Base-by-base conservation (phyloP, 495 filamentous ascomycete species). In the Penicilliopsis zonata region DNA sequence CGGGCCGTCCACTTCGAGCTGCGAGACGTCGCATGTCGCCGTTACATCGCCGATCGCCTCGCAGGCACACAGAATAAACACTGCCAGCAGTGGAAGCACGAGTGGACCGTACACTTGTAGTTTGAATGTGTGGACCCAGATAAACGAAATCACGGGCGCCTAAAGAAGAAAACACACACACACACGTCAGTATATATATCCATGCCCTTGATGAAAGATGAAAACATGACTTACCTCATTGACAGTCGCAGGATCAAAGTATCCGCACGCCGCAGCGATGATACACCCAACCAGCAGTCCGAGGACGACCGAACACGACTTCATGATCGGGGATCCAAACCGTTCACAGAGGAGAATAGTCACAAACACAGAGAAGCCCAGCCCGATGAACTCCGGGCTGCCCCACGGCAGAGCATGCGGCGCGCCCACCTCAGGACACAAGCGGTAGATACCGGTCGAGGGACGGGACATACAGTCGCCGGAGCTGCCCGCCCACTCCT, bases 71-170 rank as follows among this genome's bases (percentile, higher is more conserved):
- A 94, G 80, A 34, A 94, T 76, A 50, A 86, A 94, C 3, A 95
- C 77, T 4, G 80, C 78, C 1, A 88, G 59, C 20, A 92, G 49
- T 1, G 87, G 87, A 1, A 94, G 60, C 9, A 94, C 82, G 7
- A 94, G 67, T 0, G 87, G 87, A 0, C 74, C 80, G 47, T 95
- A 94, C 30, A 94, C 64, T 18, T 58, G 62, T 1, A 95, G 62
- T 23, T 74, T 74, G 65, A 94, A 95, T 0, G 83, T 95, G 27
- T 83, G 66, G 18, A 88, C 81, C 87, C 86, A 95, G 52, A 93
- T 74, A 57, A 95, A 94, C 18, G 79, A 84, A 0, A 59, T 83
- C 1, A 74, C 81, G 0, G 86, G 84, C n/a, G 26, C 26, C 26
- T 28, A 13, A n/a, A n/a, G 4, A n/a, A n/a, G n/a, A n/a, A n/a